phyloP scores from a whole-genome alignment of 108 stramenopile genomes.

The Parietichytrium sp. region DNA sequence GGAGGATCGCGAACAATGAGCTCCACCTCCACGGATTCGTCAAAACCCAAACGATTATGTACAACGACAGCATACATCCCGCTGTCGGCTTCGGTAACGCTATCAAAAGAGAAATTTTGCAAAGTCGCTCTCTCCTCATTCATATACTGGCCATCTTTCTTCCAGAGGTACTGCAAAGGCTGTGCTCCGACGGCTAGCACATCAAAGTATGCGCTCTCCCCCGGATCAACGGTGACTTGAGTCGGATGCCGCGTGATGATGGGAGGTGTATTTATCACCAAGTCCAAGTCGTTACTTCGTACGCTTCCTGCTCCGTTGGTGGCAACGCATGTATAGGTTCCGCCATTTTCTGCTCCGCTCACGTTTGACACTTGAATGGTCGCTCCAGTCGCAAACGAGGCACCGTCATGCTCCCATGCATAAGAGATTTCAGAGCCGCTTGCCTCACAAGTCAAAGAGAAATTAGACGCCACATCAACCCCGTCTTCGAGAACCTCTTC shows the following conservation, averaged over 20 bases:
- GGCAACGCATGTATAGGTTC: background rate
- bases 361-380: background rate
- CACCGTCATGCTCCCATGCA: background rate
- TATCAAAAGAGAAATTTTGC: background rate
- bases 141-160: background rate
- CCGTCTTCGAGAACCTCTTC: background rate
- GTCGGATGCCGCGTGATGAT: background rate
- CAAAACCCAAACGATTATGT: background rate
- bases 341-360: background rate
- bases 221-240: background rate
- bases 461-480: background rate
- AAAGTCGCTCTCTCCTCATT: background rate
- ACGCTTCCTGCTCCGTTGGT: conserved; percentile 14
- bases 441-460: background rate
- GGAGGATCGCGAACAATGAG: background rate
- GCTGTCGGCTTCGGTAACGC: background rate
- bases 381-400: background rate
- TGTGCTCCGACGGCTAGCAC: background rate
- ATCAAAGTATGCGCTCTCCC: background rate
- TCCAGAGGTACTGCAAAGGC: background rate
- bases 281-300: background rate
- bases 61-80: background rate
- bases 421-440: background rate
- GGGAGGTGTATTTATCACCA: conserved; percentile 27
- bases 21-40: background rate